Evolutionary conservation across 768 basidiomycete genomes (phyloP).

Genomic region (Neoboletus magnificus): DNA sequence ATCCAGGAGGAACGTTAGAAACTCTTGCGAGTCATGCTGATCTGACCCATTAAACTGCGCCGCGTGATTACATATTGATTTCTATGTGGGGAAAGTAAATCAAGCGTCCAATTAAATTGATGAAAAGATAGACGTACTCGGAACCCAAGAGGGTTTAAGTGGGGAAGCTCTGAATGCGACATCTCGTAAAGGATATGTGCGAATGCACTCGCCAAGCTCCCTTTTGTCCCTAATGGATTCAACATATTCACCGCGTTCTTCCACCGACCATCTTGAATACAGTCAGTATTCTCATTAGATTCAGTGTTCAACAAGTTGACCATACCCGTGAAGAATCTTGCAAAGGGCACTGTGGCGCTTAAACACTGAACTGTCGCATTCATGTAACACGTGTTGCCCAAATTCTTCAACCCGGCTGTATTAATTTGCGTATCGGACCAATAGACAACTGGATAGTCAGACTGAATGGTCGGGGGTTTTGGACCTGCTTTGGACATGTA

Average conservation of each 20-base stretch:
- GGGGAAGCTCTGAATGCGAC: slow-evolving; percentile 84
- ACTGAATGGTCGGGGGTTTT: slow-evolving; percentile 61
- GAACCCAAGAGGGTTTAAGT: slow-evolving; percentile 78
- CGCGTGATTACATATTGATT: slow-evolving; percentile 55
- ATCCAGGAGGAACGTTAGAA: slow-evolving; percentile 90
- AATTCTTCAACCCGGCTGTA: slow-evolving; percentile 85
- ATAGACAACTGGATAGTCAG: slow-evolving; percentile 79
- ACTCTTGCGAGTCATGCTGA: slow-evolving; percentile 98
- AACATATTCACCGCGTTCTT: slow-evolving; percentile 76
- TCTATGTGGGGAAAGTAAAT: slow-evolving; percentile 38
- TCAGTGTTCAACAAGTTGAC: neutral
- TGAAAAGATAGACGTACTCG: slow-evolving; percentile 55
- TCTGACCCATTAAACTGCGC: slow-evolving; percentile 79
- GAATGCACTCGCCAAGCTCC: slow-evolving; percentile 76
- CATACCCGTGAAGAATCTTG: slow-evolving; percentile 85
- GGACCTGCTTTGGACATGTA: slow-evolving; percentile 36
- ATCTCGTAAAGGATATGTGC: slow-evolving; percentile 79
- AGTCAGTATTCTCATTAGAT: slow-evolving; percentile 1
- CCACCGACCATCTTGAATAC: slow-evolving; percentile 67
- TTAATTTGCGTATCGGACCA: slow-evolving; percentile 82
- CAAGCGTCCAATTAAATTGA: neutral
- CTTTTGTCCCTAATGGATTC: slow-evolving; percentile 87
- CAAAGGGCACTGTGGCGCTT: slow-evolving; percentile 90
- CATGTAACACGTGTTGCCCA: slow-evolving; percentile 99
- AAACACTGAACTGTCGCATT: slow-evolving; percentile 97